A percentile compares a stretch with the other conserved stretches of the same genome.
Evolutionary conservation across 73 alveolate species (phyloP).

Genomic region (Blepharisma japonicum): DNA sequence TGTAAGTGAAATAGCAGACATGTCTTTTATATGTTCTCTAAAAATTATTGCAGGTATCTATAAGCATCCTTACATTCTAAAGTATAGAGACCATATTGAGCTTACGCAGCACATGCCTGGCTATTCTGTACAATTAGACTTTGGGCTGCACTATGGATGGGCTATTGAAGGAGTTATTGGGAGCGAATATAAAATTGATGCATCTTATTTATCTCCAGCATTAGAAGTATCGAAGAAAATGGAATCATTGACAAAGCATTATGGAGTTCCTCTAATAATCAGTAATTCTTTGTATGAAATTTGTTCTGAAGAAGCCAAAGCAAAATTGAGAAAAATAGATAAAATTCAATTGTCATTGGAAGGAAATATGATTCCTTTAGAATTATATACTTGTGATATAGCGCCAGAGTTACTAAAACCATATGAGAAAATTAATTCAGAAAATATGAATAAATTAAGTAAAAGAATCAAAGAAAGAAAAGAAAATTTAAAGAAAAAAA

Average conservation of each 20-base stretch:
- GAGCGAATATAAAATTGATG: slow-evolving; percentile 86
- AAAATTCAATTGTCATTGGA: slow-evolving; percentile 60
- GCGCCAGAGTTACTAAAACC: slow-evolving; percentile 1
- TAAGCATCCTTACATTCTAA: slow-evolving; percentile 78
- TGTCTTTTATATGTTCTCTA: slow-evolving; percentile 86
- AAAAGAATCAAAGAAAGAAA: too few relatives aligned
- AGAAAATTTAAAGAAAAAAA: too few relatives aligned
- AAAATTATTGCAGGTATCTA: slow-evolving; percentile 83
- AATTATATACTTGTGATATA: slow-evolving; percentile 32
- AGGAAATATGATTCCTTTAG: slow-evolving; percentile 64
- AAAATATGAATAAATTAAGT: too few relatives aligned
- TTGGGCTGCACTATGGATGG: slow-evolving; percentile 97
- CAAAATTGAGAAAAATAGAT: slow-evolving; percentile 67
- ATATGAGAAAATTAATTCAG: background rate
- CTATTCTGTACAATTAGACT: slow-evolving; percentile 88
- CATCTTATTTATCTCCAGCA: slow-evolving; percentile 82
- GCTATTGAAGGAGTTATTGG: slow-evolving; percentile 97
- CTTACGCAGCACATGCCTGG: slow-evolving; percentile 73
- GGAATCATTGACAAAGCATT: slow-evolving; percentile 75
- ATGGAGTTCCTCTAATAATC: slow-evolving; percentile 60
- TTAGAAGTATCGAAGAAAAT: slow-evolving; percentile 83
- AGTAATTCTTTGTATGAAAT: slow-evolving; percentile 59
- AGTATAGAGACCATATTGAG: slow-evolving; percentile 67
- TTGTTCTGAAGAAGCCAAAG: slow-evolving; percentile 49
- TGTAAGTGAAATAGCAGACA: slow-evolving; percentile 89